phyloP scores from a whole-genome alignment of 129 eudicot species.

The Escallonia herrerae region DNA sequence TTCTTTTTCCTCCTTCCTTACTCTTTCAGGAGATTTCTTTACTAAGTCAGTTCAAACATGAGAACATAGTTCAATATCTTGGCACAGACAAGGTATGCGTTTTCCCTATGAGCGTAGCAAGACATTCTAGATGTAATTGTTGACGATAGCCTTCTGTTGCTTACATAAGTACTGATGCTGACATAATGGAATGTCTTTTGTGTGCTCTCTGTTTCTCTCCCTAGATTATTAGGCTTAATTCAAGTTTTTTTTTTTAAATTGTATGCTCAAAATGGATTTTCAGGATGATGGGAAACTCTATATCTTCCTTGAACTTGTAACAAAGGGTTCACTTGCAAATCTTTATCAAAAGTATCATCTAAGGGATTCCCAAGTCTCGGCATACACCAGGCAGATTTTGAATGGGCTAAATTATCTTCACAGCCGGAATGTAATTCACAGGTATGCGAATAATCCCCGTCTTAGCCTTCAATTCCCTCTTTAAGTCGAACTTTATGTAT shows the following conservation, averaged over 20 bases:
- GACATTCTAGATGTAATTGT: too few relatives aligned
- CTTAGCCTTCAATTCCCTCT: too few relatives aligned
- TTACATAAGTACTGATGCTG: too few relatives aligned
- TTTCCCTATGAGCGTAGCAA: not conserved
- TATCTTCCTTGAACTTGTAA: constrained; percentile 85
- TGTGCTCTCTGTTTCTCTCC: not conserved
- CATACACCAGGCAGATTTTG: constrained; percentile 82
- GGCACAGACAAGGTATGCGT: constrained; percentile 69
- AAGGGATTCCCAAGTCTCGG: constrained; percentile 69
- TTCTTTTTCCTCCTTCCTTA: not conserved
- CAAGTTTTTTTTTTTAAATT: not conserved
- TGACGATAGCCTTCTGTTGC: too few relatives aligned
- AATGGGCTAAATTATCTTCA: constrained; percentile 75
- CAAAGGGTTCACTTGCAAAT: constrained; percentile 76
- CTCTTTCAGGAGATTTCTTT: constrained; percentile 69
- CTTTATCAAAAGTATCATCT: constrained; percentile 60
- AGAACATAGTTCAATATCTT: constrained; percentile 69
- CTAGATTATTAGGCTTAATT: too few relatives aligned
- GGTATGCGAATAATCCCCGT: constrained; percentile 27
- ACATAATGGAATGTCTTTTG: not conserved
- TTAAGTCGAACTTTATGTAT: too few relatives aligned
- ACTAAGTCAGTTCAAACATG: constrained; percentile 63
- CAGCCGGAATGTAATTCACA: constrained; percentile 62
- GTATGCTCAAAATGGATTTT: constrained; percentile 13
- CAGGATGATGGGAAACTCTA: constrained; percentile 72